Evolutionary conservation across 352 stramenopile genomes (phyloP), one percentile per base, ranked within the genome.

Genomic region (Blastocystis sp.): DNA sequence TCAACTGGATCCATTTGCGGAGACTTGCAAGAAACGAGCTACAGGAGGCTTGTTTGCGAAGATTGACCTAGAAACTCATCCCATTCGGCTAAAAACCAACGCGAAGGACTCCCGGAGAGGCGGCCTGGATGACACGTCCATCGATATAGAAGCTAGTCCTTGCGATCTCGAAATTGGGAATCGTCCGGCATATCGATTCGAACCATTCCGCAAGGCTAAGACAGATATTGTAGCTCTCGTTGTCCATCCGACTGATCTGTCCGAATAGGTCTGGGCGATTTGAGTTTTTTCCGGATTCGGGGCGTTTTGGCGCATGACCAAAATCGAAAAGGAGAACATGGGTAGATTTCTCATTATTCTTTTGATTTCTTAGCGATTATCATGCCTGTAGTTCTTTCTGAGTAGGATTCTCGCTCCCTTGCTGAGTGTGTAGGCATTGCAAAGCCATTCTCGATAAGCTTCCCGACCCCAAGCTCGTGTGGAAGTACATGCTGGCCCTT

Each of bases 401-500:
- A 85, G 75, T 85, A 6, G 3, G 63, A 32, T 56, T 51, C 29
- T 51, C 27, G 44, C 1, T 0, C 21, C 0, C 11, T 57, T 51
- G n/a, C 18, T 53, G 9, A 54, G n/a, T 48, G 4, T 29, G 27
- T 75, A 85, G 75, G n/a, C 46, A 85, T 56, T 72, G 44, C 40
- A 27, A 85, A 46, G 65, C 69, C n/a, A 48, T 85, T n/a, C 42
- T 85, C 4, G 48, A 85, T 27, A 8, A 36, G 32, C 75, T 85
- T 72, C 75, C 75, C 40, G 75, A 76, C 21, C 57, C 57, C 24
- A 85, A 85, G 54, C 32, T 27, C 48, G 42, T 72, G 0, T 85
- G 75, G 75, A 85, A 85, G 63, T 85, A 85, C 75, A 76, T 85
- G 57, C 48, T 85, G 4, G 63, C 57, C n/a, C 36, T 85, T 34